Conservation (phyloP, 2,329 filamentous ascomycete species). For the Diplocarpon mali region DNA sequence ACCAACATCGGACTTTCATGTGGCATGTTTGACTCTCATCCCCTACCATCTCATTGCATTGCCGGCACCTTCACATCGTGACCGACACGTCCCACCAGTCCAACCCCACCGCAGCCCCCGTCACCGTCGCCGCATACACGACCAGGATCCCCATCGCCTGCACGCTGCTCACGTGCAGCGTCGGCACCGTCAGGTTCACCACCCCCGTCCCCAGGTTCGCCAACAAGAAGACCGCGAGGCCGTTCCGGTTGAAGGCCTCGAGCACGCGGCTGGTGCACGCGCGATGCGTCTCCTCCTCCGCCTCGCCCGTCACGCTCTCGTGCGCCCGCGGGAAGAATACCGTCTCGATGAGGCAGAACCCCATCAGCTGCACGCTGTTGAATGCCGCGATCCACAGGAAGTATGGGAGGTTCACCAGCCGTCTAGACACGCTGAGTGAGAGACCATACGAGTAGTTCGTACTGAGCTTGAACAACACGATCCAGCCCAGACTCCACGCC, state of each 20-base stretch:
- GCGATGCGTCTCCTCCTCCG: slow-evolving; percentile 53
- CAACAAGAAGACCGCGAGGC: slow-evolving; percentile 71
- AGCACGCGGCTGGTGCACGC: slow-evolving; percentile 73
- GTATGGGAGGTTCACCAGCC: slow-evolving; percentile 88
- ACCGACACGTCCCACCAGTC: slow-evolving; percentile 58
- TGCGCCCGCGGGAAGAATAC: slow-evolving; percentile 66
- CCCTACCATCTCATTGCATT: background rate
- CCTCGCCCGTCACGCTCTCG: slow-evolving; percentile 36
- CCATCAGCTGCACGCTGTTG: slow-evolving; percentile 71
- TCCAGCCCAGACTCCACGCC: slow-evolving; percentile 58
- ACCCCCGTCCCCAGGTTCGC: slow-evolving; percentile 84
- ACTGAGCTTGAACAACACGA: slow-evolving; percentile 54
- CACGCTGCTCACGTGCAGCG: slow-evolving; percentile 56
- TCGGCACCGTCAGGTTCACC: slow-evolving; percentile 79
- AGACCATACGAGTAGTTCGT: slow-evolving; percentile 61
- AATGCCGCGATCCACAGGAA: slow-evolving; percentile 87
- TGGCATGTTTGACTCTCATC: background rate
- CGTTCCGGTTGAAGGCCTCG: slow-evolving; percentile 78
- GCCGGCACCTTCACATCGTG: slow-evolving; percentile 44
- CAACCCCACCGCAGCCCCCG: slow-evolving; percentile 54
- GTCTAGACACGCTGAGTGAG: slow-evolving; percentile 68
- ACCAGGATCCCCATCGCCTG: slow-evolving; percentile 64
- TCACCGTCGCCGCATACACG: slow-evolving; percentile 58
- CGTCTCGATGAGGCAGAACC: slow-evolving; percentile 69
- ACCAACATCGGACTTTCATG: background rate